These are phyloP conservation scores for Pythium aristosporum DNA, from an alignment of 352 stramenopile species.

Conservation along the genomic window DNA sequence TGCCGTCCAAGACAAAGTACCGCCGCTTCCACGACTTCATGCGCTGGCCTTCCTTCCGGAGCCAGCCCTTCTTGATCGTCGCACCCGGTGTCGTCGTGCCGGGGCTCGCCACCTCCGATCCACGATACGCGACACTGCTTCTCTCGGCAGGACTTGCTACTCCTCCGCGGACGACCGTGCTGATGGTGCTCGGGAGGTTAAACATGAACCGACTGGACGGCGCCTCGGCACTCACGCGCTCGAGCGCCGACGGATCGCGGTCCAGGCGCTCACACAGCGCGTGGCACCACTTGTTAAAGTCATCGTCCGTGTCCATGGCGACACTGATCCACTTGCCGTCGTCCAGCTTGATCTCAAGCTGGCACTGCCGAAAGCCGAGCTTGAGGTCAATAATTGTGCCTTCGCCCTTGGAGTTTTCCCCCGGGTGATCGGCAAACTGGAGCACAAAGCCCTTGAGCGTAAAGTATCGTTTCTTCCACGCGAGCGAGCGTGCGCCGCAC, in stretches of 20 bases:
- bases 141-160: too few species aligned
- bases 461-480: conserved; percentile 78
- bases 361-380: conserved; percentile 41
- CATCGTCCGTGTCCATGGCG: conserved; percentile 50
- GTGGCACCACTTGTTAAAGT: conserved; percentile 61
- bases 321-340: conserved; percentile 62
- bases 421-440: conserved; percentile 63
- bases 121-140: not conserved
- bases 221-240: not conserved
- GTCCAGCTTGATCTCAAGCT: conserved; percentile 67
- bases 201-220: conserved; percentile 20
- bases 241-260: conserved; percentile 29
- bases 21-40: conserved; percentile 76
- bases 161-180: not conserved
- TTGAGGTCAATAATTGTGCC: conserved; percentile 62
- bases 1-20: conserved; percentile 60
- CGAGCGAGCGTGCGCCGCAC: conserved; percentile 49
- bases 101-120: not conserved
- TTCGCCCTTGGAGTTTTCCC: conserved; percentile 56
- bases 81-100: not conserved
- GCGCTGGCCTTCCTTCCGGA: conserved; percentile 74
- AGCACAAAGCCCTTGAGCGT: conserved; percentile 58
- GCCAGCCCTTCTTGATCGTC: conserved; percentile 60
- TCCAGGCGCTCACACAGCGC: conserved; percentile 58
- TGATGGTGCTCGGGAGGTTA: conserved; percentile 12